Evolutionary conservation across 805 yeast genomes (phyloP).

Genomic region (Cyberlindnera nakhonratchasimensis): DNA sequence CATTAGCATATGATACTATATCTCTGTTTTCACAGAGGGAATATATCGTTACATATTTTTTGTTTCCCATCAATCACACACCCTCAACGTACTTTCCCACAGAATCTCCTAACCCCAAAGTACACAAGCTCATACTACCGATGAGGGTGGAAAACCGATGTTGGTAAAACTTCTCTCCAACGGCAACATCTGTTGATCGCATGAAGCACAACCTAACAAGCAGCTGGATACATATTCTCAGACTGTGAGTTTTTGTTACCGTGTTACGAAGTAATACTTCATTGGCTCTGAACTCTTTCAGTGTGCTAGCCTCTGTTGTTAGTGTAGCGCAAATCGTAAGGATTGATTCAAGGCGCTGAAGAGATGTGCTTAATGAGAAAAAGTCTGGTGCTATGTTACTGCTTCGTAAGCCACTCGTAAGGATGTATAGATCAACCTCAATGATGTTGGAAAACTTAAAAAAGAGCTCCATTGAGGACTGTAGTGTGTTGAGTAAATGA

Average conservation of each 20-base stretch:
- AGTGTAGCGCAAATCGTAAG: constrained; percentile 1
- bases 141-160: constrained; percentile 4
- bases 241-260: background rate
- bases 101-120: constrained; percentile 3
- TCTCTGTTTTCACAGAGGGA: too few relatives aligned
- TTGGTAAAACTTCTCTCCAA: background rate
- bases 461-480: constrained; percentile 10
- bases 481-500: constrained; percentile 5
- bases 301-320: constrained; percentile 3
- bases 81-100: constrained; percentile 8
- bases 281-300: constrained; percentile 7
- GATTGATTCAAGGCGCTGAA: background rate
- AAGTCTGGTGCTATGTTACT: background rate
- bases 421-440: background rate
- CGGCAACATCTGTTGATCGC: background rate
- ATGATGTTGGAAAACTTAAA: constrained; percentile 7
- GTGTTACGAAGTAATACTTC: background rate
- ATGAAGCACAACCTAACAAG: background rate
- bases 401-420: background rate
- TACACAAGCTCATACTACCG: constrained; percentile 5
- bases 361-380: background rate
- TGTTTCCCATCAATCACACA: too few relatives aligned
- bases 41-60: too few relatives aligned
- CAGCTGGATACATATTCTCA: constrained; percentile 1
- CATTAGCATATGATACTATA: too few relatives aligned